phyloP scores from a whole-genome alignment of 148 eudicot species.

The Silene uniflora region DNA sequence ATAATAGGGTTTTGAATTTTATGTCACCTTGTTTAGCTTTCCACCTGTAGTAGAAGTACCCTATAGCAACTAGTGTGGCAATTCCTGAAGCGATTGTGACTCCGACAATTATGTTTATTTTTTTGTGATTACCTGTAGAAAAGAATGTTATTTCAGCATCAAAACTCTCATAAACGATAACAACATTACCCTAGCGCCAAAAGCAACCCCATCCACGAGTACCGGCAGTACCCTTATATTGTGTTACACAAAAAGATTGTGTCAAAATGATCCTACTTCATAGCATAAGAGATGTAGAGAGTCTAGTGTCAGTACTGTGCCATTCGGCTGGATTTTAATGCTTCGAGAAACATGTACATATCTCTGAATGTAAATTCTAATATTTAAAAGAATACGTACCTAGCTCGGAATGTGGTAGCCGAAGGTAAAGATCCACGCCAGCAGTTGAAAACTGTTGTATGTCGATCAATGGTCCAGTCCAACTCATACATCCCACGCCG shows the following conservation, averaged over 20 bases:
- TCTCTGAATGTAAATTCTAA: background rate
- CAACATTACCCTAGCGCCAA: background rate
- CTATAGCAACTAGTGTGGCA: background rate
- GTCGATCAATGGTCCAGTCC: conserved; percentile 39
- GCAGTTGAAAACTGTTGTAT: conserved; percentile 26
- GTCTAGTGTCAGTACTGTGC: background rate
- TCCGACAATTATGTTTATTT: conserved; percentile 3
- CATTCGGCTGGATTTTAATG: too few relatives aligned
- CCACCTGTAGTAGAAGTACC: conserved; percentile 4
- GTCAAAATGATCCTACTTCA: too few relatives aligned
- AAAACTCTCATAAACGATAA: background rate
- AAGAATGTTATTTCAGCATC: conserved; percentile 3
- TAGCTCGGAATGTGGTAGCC: conserved; percentile 40
- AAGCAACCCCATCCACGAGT: background rate
- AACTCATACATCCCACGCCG: conserved; percentile 38
- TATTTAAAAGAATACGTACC: conserved; percentile 19
- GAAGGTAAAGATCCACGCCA: conserved; percentile 36
- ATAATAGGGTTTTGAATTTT: background rate
- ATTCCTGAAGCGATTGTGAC: conserved; percentile 15
- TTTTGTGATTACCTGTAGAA: conserved; percentile 1
- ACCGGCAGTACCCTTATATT: too few relatives aligned
- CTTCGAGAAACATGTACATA: background rate
- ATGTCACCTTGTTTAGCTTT: conserved; percentile 14
- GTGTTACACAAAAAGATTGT: background rate
- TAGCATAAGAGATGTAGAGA: too few relatives aligned